Evolutionary conservation across 2,329 filamentous ascomycete species (phyloP).

Genomic region (Ophiostoma quercus): DNA sequence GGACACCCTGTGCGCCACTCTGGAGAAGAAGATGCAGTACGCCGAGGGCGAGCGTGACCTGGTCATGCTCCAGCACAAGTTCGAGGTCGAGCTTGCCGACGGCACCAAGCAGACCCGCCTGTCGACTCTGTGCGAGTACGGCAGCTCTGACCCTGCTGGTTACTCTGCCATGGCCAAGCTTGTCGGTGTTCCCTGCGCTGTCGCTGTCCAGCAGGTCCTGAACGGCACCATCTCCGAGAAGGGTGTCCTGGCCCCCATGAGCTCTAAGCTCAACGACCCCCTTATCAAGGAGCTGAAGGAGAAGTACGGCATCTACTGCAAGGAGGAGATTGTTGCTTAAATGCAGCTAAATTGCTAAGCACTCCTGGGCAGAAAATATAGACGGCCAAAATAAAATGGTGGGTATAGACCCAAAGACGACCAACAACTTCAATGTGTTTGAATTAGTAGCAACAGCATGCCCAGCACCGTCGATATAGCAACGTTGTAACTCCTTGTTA

Average conservation of each 20-base stretch:
- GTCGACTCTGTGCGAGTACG: slow-evolving; percentile 78
- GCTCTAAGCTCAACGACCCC: slow-evolving; percentile 57
- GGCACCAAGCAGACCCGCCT: slow-evolving; percentile 71
- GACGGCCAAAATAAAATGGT: not conserved
- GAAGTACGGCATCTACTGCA: slow-evolving; percentile 29
- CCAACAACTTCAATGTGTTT: no score
- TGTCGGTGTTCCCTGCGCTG: slow-evolving; percentile 60
- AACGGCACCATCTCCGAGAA: slow-evolving; percentile 58
- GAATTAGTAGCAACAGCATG: no score
- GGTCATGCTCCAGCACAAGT: slow-evolving; percentile 75
- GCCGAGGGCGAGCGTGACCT: slow-evolving; percentile 77
- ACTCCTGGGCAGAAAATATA: slow-evolving; percentile 14
- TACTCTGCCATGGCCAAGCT: slow-evolving; percentile 81
- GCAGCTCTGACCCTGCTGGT: slow-evolving; percentile 48
- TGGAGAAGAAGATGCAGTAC: slow-evolving; percentile 90
- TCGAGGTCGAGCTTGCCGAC: slow-evolving; percentile 77
- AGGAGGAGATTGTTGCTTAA: slow-evolving; percentile 26
- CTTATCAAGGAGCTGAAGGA: slow-evolving; percentile 74
- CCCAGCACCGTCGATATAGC: no score
- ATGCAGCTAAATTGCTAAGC: not conserved
- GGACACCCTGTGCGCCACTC: slow-evolving; percentile 82
- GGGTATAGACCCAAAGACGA: not conserved
- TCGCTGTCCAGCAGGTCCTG: slow-evolving; percentile 61
- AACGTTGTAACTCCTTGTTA: no score
- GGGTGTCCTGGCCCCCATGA: slow-evolving; percentile 65